phyloP scores from a whole-genome alignment of 495 filamentous ascomycete genomes.

The Patellaria atrata region DNA sequence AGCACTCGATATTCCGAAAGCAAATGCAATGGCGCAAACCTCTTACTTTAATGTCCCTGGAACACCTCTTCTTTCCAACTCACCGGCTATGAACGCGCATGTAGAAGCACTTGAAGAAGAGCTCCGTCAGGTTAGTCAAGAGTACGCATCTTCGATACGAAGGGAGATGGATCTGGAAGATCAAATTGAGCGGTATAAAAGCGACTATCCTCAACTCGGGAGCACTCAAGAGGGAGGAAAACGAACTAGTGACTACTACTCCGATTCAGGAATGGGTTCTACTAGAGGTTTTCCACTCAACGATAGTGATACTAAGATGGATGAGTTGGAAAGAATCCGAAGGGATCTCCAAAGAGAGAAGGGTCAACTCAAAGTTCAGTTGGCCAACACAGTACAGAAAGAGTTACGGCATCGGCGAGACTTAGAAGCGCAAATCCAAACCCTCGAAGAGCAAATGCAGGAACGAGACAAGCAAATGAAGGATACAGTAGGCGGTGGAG shows the following conservation, averaged over 20 bases:
- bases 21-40: slow-evolving; percentile 17
- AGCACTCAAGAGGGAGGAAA: slow-evolving; percentile 37
- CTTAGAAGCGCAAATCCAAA: slow-evolving; percentile 67
- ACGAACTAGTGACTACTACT: slow-evolving; percentile 95
- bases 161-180: slow-evolving; percentile 97
- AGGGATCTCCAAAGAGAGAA: slow-evolving; percentile 83
- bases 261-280: slow-evolving; percentile 83
- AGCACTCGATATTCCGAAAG: slow-evolving; percentile 26
- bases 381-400: slow-evolving; percentile 69
- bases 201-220: no score
- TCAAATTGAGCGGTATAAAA: slow-evolving; percentile 70
- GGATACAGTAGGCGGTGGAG: slow-evolving; percentile 33
- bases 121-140: slow-evolving; percentile 78
- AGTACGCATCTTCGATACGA: slow-evolving; percentile 80
- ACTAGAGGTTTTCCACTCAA: slow-evolving; percentile 52
- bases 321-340: slow-evolving; percentile 73
- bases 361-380: slow-evolving; percentile 69
- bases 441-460: slow-evolving; percentile 61
- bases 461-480: slow-evolving; percentile 34
- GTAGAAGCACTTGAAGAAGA: slow-evolving; percentile 83
- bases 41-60: slow-evolving; percentile 28
- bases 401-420: slow-evolving; percentile 59
- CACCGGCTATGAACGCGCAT: slow-evolving; percentile 31
- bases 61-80: slow-evolving; percentile 27
- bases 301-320: slow-evolving; percentile 49